Evolutionary conservation across 306 rosid species (phyloP).

Genomic region (Myrica gale): DNA sequence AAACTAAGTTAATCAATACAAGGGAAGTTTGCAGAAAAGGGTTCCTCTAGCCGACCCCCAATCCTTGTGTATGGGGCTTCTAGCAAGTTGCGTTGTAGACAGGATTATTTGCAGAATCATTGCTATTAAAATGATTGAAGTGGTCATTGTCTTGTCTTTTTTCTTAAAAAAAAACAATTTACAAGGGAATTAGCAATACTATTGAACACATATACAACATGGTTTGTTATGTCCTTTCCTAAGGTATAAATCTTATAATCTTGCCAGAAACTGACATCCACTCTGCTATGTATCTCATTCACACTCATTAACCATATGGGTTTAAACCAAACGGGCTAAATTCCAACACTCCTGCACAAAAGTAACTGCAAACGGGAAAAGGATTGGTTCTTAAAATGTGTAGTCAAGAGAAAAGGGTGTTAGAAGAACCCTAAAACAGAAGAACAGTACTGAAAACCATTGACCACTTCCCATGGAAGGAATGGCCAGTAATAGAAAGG

Average conservation of each 20-base stretch:
- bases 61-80: not conserved
- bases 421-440: not conserved
- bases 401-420: not conserved
- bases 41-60: constrained; percentile 1
- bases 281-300: not conserved
- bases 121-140: not conserved
- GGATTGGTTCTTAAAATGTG: not conserved
- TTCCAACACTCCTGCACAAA: not conserved
- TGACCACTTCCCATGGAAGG: not conserved
- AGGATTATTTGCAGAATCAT: not conserved
- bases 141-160: too few species aligned
- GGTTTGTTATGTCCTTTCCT: not conserved
- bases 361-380: not conserved
- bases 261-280: not conserved
- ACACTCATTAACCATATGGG: not conserved
- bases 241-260: not conserved
- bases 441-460: not conserved
- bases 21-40: not conserved
- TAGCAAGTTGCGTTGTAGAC: not conserved
- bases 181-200: not conserved
- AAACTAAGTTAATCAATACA: not conserved
- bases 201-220: not conserved
- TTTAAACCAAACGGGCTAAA: not conserved
- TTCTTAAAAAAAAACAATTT: not conserved
- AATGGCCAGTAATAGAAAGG: not conserved